Evolutionary conservation across 805 yeast genomes (phyloP), one percentile per base, ranked within the genome.

Genomic region (Saccharomycopsis olivae): DNA sequence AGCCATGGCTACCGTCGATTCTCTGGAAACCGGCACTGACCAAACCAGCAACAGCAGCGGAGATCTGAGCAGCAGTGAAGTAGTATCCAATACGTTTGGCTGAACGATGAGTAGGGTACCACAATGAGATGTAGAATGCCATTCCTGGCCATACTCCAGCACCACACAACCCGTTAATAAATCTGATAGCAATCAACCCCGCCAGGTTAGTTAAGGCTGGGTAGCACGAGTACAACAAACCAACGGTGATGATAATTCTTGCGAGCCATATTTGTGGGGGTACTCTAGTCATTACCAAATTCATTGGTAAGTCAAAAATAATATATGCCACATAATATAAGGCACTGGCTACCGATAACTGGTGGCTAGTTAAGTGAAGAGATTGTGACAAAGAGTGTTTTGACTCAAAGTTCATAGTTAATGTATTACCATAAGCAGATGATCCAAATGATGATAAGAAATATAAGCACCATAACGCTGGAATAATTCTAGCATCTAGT

Each of bases 101-200:
- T 49, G 76, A 71, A 44, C 92, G 65, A 35, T 80, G 76, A 38
- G 77, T 71, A 2, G 95, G 95, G 53, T 85, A 85, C 89, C 94
- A 85, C 51, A 84, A 61, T 0, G 88, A 73, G 32, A 85, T 66
- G 53, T 85, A 85, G 59, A 84, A 85, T 17, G 86, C 74, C 79
- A 85, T 66, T 8, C 94, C 94, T 1, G 94, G 94, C 94, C 94
- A 84, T 3, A 84, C 75, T 31, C 94, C 94, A 9, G 94, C 92
- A 38, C 84, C 84, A 42, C 78, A 80, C 41, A 79, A 49, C 35
- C 94, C 94, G 21, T 80, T 69, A 42, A 85, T 66, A 43, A 84
- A 74, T 48, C 94, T 66, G 32, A 76, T 58, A 2, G 87, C 94
- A 42, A 76, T 73, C 23, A 85, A 61, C 4, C 89, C 89, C 6